A percentile compares a stretch with the other conserved stretches of the same genome.
Conservation (phyloP, 148 eudicot genomes). For the Drosera capensis region DNA sequence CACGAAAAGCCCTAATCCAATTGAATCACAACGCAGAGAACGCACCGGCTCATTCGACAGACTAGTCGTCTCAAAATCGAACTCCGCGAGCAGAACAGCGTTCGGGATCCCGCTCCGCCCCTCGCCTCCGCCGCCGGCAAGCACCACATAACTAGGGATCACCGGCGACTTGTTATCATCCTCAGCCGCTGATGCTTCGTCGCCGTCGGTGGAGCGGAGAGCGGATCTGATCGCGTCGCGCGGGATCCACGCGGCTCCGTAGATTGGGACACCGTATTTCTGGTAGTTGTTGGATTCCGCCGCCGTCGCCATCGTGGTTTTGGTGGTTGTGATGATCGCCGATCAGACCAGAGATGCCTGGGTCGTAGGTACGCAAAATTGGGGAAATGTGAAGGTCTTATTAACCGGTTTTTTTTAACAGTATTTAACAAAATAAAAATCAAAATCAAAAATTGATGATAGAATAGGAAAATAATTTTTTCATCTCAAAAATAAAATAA, state of each 20-base stretch:
- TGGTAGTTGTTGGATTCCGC: constrained; percentile 22
- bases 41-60: constrained; percentile 63
- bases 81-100: constrained; percentile 38
- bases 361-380: no score
- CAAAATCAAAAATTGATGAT: no score
- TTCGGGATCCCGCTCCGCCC: constrained; percentile 80
- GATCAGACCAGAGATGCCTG: no score
- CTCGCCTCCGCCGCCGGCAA: constrained; percentile 87
- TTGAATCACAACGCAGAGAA: not conserved
- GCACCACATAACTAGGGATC: constrained; percentile 15
- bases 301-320: constrained; percentile 6
- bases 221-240: constrained; percentile 15
- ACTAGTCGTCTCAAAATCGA: constrained; percentile 34
- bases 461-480: no score
- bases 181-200: constrained; percentile 8
- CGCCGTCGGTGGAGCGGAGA: constrained; percentile 4
- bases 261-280: constrained; percentile 73
- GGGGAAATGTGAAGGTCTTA: no score
- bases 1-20: no score
- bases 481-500: no score
- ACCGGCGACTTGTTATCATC: constrained; percentile 7
- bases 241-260: constrained; percentile 80
- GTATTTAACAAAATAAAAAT: no score
- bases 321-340: no score
- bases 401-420: no score